phyloP scores from a whole-genome alignment of 2,329 filamentous ascomycete species.

The Waltergamsia citrina region DNA sequence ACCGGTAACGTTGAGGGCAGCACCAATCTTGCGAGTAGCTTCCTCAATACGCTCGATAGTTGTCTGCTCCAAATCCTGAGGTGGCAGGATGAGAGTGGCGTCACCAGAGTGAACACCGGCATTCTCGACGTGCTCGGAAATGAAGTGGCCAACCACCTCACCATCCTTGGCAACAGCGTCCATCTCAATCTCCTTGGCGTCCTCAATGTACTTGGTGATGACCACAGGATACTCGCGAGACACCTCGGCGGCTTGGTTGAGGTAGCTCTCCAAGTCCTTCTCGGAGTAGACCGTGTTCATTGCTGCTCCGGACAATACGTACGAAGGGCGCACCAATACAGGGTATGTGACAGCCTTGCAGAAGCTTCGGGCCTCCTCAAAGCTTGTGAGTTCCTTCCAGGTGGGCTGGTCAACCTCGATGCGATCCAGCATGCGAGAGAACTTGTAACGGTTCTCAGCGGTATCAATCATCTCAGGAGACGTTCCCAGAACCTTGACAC shows the following conservation, averaged over 20 bases:
- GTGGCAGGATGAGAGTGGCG: slow-evolving; percentile 87
- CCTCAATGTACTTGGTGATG: slow-evolving; percentile 99
- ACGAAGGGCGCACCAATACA: slow-evolving; percentile 89
- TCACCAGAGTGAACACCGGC: slow-evolving; percentile 98
- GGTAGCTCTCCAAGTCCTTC: slow-evolving; percentile 79
- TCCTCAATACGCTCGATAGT: slow-evolving; percentile 90
- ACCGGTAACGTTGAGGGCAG: slow-evolving; percentile 88
- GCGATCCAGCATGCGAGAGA: slow-evolving; percentile 92
- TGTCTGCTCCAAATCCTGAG: slow-evolving; percentile 82
- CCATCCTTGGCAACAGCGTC: slow-evolving; percentile 91
- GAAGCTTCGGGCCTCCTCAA: slow-evolving; percentile 81
- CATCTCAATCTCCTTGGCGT: slow-evolving; percentile 99
- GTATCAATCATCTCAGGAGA: slow-evolving; percentile 98
- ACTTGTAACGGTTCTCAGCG: slow-evolving; percentile 97
- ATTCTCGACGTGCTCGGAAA: slow-evolving; percentile 98
- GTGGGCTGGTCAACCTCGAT: slow-evolving; percentile 93
- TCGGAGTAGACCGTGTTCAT: slow-evolving; percentile 99
- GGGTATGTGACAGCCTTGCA: slow-evolving; percentile 86
- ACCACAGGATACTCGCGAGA: slow-evolving; percentile 94
- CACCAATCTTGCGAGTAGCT: slow-evolving; percentile 89
- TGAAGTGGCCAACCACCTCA: slow-evolving; percentile 86
- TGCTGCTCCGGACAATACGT: slow-evolving; percentile 91
- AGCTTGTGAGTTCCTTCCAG: slow-evolving; percentile 96
- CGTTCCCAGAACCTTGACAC: slow-evolving; percentile 88
- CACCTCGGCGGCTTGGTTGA: slow-evolving; percentile 85